phyloP scores from a whole-genome alignment of 1,284 basidiomycete genomes.

The Pseudozyma pruni region DNA sequence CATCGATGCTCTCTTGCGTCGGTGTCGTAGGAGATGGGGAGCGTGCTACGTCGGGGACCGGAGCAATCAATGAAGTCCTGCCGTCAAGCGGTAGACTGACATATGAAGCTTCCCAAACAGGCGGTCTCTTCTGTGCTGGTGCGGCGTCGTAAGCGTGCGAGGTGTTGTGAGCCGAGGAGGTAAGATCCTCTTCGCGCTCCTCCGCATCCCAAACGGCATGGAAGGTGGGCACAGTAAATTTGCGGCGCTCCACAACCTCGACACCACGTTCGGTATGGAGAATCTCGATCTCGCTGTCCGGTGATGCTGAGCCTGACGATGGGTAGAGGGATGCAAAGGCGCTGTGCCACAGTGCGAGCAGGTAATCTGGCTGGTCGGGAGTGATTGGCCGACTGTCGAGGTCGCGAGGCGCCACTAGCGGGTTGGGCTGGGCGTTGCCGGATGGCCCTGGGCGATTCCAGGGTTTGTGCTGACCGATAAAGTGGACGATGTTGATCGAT shows the following conservation, averaged over 20 bases:
- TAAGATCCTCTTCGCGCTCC: slow-evolving; percentile 16
- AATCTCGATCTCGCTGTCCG: slow-evolving; percentile 50
- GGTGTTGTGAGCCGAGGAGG: background rate
- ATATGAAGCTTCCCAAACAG: slow-evolving; percentile 75
- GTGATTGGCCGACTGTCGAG: slow-evolving; percentile 67
- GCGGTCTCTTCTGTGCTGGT: slow-evolving; percentile 32
- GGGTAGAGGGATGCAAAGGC: slow-evolving; percentile 89
- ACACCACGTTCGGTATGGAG: slow-evolving; percentile 55
- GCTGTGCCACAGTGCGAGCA: slow-evolving; percentile 88
- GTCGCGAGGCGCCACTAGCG: slow-evolving; percentile 52
- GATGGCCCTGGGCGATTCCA: slow-evolving; percentile 73
- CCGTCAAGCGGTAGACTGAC: slow-evolving; percentile 83
- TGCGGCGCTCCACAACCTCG: slow-evolving; percentile 68
- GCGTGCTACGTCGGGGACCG: slow-evolving; percentile 66
- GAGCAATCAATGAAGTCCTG: slow-evolving; percentile 82
- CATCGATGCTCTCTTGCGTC: slow-evolving; percentile 36
- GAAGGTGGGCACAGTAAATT: slow-evolving; percentile 78
- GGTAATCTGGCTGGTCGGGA: slow-evolving; percentile 73
- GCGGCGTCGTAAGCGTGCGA: background rate
- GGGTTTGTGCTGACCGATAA: slow-evolving; percentile 92
- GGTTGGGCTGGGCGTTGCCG: slow-evolving; percentile 58
- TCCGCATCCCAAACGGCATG: slow-evolving; percentile 78
- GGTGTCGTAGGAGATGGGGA: slow-evolving; percentile 55
- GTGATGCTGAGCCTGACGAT: slow-evolving; percentile 64
- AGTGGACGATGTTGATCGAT: slow-evolving; percentile 88